Evolutionary conservation across 225 moss, liverwort and hornwort genomes (phyloP).

Genomic region (Neckera pumila): DNA sequence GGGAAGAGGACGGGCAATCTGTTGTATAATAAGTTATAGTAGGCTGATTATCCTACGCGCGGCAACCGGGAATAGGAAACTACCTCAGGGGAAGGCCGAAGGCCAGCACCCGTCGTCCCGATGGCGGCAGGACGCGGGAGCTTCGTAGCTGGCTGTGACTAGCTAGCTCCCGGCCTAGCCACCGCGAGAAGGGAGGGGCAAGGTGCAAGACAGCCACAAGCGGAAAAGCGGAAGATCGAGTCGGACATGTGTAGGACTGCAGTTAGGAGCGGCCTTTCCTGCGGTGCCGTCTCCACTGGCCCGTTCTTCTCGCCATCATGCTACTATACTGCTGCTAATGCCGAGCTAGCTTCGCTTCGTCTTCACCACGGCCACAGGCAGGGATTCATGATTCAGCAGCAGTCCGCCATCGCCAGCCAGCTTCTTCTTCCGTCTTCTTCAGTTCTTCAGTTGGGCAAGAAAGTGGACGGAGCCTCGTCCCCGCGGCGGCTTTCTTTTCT

Average conservation of each 20-base stretch:
- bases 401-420: neutral
- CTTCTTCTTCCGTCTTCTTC: neutral
- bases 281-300: constrained; percentile 34
- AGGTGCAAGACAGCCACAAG: neutral
- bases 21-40: neutral
- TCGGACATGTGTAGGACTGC: constrained; percentile 28
- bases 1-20: neutral
- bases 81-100: neutral
- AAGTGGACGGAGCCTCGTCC: neutral
- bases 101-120: neutral
- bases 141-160: neutral
- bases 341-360: neutral
- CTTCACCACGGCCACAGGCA: neutral
- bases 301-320: constrained; percentile 21
- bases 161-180: neutral
- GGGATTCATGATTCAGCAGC: neutral
- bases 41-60: neutral
- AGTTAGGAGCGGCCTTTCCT: constrained; percentile 29
- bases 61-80: neutral
- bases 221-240: constrained; percentile 12
- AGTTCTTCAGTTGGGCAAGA: neutral
- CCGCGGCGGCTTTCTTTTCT: neutral
- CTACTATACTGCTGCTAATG: neutral
- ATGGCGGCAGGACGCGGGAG: neutral
- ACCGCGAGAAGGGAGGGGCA: neutral